Conservation (phyloP, 306 rosid genomes). For the Glycine latifolia region DNA sequence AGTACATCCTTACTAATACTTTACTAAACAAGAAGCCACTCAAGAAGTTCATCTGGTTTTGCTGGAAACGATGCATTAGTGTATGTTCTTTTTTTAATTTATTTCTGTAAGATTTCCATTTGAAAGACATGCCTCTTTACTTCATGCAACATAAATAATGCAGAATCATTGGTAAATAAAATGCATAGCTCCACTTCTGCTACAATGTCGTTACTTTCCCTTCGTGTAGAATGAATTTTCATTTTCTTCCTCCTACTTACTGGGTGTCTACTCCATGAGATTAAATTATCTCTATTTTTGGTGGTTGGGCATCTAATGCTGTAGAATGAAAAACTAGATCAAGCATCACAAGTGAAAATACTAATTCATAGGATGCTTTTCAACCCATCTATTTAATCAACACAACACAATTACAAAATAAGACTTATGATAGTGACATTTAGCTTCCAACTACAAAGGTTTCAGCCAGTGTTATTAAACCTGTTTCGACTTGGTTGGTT, state of each 20-base stretch:
- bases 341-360: background rate
- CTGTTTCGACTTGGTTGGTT: too few species aligned
- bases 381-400: background rate
- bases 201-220: background rate
- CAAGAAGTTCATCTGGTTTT: background rate
- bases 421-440: background rate
- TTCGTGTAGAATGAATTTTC: background rate
- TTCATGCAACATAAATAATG: background rate
- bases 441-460: slow-evolving; percentile 11
- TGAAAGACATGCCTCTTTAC: background rate
- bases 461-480: background rate
- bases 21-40: slow-evolving; percentile 1
- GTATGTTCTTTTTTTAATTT: background rate
- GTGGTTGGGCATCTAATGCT: background rate
- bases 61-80: background rate
- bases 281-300: slow-evolving; percentile 18
- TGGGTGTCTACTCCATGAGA: background rate
- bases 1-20: background rate
- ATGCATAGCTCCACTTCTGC: background rate
- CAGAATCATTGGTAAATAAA: background rate
- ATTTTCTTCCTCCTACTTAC: slow-evolving; percentile 7
- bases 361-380: background rate
- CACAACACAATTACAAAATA: background rate
- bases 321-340: background rate
- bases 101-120: background rate